Evolutionary conservation across 1,139 yeast species (phyloP).

Genomic region (Yamadazyma sp.): DNA sequence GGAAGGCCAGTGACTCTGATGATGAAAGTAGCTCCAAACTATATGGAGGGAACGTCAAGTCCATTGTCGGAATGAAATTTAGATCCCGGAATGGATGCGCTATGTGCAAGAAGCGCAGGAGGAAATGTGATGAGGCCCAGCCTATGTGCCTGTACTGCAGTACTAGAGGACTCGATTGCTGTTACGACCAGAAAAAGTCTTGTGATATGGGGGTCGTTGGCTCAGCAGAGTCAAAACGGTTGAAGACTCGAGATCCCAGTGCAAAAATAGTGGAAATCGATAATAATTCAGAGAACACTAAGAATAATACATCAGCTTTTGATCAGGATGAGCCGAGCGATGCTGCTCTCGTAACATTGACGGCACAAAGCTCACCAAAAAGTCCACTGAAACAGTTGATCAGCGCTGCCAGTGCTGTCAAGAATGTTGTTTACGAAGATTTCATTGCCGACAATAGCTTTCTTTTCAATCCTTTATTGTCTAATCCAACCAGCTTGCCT

Average conservation of each 20-base stretch:
- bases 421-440: conserved; percentile 13
- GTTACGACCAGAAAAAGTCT: background rate
- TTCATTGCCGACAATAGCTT: conserved; percentile 5
- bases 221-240: background rate
- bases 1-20: conserved; percentile 5
- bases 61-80: conserved; percentile 14
- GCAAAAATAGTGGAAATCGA: no score
- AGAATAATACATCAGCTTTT: background rate
- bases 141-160: conserved; percentile 27
- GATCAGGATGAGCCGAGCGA: background rate
- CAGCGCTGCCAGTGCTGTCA: no score
- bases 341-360: no score
- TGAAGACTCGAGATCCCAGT: no score
- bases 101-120: conserved; percentile 19
- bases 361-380: no score
- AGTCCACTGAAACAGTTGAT: no score
- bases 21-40: conserved; percentile 1
- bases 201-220: no score
- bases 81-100: conserved; percentile 22
- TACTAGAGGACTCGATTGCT: conserved; percentile 16
- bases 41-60: conserved; percentile 2
- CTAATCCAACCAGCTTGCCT: conserved; percentile 6
- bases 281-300: background rate
- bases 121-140: conserved; percentile 29
- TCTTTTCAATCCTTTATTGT: background rate